phyloP scores from a whole-genome alignment of 2,329 filamentous ascomycete genomes.

The Zalaria obscura region DNA sequence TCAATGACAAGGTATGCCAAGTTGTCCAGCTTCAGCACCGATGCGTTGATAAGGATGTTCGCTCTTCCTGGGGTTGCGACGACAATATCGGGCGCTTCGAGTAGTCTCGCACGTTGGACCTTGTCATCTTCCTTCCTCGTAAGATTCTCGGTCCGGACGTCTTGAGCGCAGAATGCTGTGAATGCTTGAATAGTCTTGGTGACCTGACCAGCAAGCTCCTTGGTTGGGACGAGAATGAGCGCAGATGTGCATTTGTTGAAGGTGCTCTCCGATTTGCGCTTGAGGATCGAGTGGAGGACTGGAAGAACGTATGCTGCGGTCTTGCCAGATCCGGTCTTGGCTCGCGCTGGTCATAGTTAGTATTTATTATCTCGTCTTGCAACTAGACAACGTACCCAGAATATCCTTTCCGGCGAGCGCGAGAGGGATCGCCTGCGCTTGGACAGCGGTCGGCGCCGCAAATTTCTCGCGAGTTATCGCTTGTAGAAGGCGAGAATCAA shows the following conservation, averaged over 20 bases:
- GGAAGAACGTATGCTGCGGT: constrained; percentile 92
- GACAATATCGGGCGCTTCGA: constrained; percentile 76
- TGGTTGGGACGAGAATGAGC: constrained; percentile 87
- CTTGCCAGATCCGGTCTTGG: constrained; percentile 92
- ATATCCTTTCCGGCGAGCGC: constrained; percentile 81
- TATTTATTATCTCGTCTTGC: neutral
- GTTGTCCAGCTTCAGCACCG: constrained; percentile 54
- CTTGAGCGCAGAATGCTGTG: constrained; percentile 70
- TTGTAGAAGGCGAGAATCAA: constrained; percentile 77
- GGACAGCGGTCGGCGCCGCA: constrained; percentile 74
- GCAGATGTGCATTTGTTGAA: constrained; percentile 41
- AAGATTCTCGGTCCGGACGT: constrained; percentile 70
- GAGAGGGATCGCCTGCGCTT: constrained; percentile 74
- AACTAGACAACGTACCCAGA: constrained; percentile 33
- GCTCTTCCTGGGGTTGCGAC: constrained; percentile 83
- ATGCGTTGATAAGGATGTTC: constrained; percentile 60
- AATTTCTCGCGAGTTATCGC: constrained; percentile 76
- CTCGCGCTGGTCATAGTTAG: constrained; percentile 48
- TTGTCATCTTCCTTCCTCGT: constrained; percentile 82
- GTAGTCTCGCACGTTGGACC: constrained; percentile 74
- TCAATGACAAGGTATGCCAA: constrained; percentile 76
- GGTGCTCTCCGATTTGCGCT: constrained; percentile 53
- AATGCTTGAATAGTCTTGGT: constrained; percentile 64
- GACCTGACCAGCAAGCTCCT: constrained; percentile 88
- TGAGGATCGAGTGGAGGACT: constrained; percentile 70